These are phyloP conservation scores for Aspergillus olivimuriae DNA, from an alignment of 495 filamentous ascomycete genomes.

Conservation along the genomic window DNA sequence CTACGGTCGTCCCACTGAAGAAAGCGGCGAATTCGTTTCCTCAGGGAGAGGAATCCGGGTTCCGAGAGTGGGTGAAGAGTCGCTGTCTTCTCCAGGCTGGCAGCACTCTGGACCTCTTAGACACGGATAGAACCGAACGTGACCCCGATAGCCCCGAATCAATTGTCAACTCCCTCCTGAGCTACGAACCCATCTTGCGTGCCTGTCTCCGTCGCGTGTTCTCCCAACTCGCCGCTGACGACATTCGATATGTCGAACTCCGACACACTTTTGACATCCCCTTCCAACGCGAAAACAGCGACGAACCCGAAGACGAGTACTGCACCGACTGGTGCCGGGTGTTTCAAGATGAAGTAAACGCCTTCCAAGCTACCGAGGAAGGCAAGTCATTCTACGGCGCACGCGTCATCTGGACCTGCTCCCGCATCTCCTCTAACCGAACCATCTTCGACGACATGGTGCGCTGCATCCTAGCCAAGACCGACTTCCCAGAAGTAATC, in stretches of 20 bases:
- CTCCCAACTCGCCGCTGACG: constrained; percentile 62
- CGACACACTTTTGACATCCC: constrained; percentile 54
- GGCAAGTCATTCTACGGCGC: constrained; percentile 77
- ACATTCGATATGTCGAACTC: constrained; percentile 73
- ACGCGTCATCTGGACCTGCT: constrained; percentile 79
- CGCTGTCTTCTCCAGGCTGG: constrained; percentile 63
- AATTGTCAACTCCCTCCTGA: constrained; percentile 64
- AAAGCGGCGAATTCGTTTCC: constrained; percentile 70
- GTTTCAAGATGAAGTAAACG: constrained; percentile 71
- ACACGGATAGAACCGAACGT: constrained; percentile 35
- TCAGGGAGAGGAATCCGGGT: constrained; percentile 58
- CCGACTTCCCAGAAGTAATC: constrained; percentile 70
- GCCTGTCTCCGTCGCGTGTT: constrained; percentile 64
- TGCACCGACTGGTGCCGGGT: constrained; percentile 60
- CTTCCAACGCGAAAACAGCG: constrained; percentile 53
- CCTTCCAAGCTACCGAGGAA: constrained; percentile 63
- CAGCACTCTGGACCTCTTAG: constrained; percentile 70
- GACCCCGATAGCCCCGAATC: constrained; percentile 69
- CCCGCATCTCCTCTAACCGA: constrained; percentile 56
- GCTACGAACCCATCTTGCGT: constrained; percentile 89
- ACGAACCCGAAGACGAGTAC: constrained; percentile 53
- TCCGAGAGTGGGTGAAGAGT: constrained; percentile 69
- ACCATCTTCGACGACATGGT: constrained; percentile 73
- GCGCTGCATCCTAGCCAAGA: constrained; percentile 73
- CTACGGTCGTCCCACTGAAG: constrained; percentile 50